These are phyloP conservation scores for Pseudocercospora macadamiae DNA, from an alignment of 2,329 filamentous ascomycete species.

Conservation along the genomic window DNA sequence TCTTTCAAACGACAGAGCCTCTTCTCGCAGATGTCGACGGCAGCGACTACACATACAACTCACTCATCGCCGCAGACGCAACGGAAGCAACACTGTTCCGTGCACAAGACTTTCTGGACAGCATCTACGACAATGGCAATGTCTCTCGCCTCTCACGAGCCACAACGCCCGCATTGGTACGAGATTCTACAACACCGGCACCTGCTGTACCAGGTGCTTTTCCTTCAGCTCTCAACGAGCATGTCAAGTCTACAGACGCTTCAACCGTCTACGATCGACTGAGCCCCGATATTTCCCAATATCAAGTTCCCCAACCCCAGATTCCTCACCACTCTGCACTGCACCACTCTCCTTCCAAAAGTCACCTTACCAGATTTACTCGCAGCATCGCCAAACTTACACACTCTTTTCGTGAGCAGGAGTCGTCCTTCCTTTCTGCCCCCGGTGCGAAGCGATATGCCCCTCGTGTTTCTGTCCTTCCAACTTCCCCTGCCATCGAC, in stretches of 20 bases:
- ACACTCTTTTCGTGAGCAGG: constrained; percentile 33
- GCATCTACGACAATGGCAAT: constrained; percentile 70
- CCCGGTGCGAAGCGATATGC: constrained; percentile 58
- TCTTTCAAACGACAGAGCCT: constrained; percentile 78
- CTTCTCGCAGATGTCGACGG: constrained; percentile 66
- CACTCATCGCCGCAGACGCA: constrained; percentile 73
- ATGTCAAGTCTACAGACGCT: constrained; percentile 24
- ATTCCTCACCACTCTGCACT: constrained; percentile 15
- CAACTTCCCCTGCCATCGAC: constrained; percentile 74
- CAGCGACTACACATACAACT: constrained; percentile 67
- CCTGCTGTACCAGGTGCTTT: constrained; percentile 33
- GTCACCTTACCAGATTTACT: constrained; percentile 23
- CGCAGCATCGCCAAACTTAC: constrained; percentile 36
- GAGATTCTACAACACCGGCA: constrained; percentile 32
- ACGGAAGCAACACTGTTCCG: constrained; percentile 79
- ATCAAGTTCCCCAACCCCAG: constrained; percentile 22
- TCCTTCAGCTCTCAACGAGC: constrained; percentile 23
- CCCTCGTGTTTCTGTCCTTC: constrained; percentile 70
- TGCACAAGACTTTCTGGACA: constrained; percentile 77
- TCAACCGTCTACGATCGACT: constrained; percentile 36
- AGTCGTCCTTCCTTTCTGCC: constrained; percentile 44
- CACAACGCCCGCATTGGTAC: constrained; percentile 52
- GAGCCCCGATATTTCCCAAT: constrained; percentile 35
- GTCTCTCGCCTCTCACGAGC: constrained; percentile 47
- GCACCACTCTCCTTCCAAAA: constrained; percentile 25